phyloP scores from a whole-genome alignment of 1,284 basidiomycete genomes.

The Dichomitus squalens region DNA sequence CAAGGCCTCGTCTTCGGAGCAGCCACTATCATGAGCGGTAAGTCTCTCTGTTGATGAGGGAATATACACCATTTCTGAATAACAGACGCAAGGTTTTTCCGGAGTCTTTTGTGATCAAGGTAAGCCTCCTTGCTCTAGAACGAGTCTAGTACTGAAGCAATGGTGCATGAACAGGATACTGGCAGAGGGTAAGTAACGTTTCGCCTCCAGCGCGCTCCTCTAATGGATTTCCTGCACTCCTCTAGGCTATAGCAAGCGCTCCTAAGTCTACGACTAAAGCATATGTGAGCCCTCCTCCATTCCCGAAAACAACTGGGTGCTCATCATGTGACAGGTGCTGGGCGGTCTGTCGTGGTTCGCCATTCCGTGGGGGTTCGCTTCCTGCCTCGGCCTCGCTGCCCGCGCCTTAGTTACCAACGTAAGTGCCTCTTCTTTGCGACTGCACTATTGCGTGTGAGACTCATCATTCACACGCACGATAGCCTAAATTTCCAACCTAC shows the following conservation, averaged over 20 bases:
- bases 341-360: conserved; percentile 67
- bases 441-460: background rate
- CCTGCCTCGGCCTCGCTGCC: conserved; percentile 57
- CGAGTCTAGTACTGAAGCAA: background rate
- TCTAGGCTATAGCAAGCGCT: conserved; percentile 50
- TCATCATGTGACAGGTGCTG: conserved; percentile 43
- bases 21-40: conserved; percentile 41
- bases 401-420: conserved; percentile 51
- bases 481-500: conserved; percentile 56
- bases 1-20: conserved; percentile 57
- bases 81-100: conserved; percentile 38
- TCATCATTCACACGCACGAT: background rate
- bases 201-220: background rate
- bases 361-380: conserved; percentile 60
- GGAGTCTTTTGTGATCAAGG: conserved; percentile 55
- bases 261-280: conserved; percentile 52
- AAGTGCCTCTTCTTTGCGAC: conserved; percentile 7
- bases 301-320: background rate
- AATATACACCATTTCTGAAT: background rate
- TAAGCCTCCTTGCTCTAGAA: conserved; percentile 18
- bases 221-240: background rate
- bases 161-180: conserved; percentile 48
- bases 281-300: conserved; percentile 35
- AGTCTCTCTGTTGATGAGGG: background rate
- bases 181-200: conserved; percentile 44